Evolutionary conservation across 2,329 filamentous ascomycete species (phyloP), one percentile per base, ranked within the genome.

Genomic region (Reticulascus tulasneorum): DNA sequence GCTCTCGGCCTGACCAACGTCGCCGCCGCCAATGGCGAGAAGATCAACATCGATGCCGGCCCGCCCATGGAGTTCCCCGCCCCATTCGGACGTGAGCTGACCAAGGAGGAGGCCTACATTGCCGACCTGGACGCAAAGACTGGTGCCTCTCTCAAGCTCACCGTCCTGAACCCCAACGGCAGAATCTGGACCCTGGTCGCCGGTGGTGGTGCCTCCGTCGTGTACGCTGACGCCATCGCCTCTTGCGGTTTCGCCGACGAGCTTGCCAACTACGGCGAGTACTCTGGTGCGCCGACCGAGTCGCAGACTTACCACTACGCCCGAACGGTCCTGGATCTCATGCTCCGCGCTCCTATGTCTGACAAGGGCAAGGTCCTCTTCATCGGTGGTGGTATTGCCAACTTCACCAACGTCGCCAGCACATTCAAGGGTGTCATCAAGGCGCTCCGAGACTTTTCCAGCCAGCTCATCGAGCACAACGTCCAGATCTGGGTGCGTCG

Each of bases 351-450:
- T 37, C 91, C 93, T 40, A 66, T 80, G 60, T 75, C 79, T 66
- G 78, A 86, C 44, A 84, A 96, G 59, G 93, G 93, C 75, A 98
- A 97, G 80, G 88, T 98, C 35, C 84, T 98, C 49, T 98, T 98
- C 79, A 97, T 98, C 52, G 93, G 93, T 67, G 93, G 93, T 73
- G 93, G 93, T 79, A 98, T 98, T 78, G 93, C 93, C 77, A 98
- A 98, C 84, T 98, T 98, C 76, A 98, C 93, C 77, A 98, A 97
- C 72, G 93, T 98, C 37, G 93, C 93, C 44, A 93, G 86, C 55
- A 98, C 93, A 48, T 98, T 98, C 85, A 98, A 98, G 81, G 93
- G 93, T 74, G 91, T 98, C 66, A 98, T 98, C 64, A 85, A 88
- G 53, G 93, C 93, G 42, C 79, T 98, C 49, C 83, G 91, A 50